Evolutionary conservation across 2,329 filamentous ascomycete species (phyloP), one percentile per base, ranked within the genome.

Genomic region (Ascochyta koolunga): DNA sequence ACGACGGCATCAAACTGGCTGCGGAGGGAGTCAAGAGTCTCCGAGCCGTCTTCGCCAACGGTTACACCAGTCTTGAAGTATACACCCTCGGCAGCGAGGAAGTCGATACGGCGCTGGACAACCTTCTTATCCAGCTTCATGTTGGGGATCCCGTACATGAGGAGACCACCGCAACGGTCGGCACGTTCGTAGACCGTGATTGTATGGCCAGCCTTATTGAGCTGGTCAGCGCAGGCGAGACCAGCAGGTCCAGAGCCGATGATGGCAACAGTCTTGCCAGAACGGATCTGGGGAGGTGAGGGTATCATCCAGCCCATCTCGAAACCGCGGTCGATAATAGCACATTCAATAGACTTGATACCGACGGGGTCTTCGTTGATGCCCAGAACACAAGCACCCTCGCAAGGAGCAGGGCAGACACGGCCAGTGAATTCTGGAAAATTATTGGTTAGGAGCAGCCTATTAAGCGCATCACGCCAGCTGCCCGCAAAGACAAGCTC

Each of bases 51-150:
- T 60, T 95, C 88, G 39, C 93, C 93, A 65, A 98, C 84, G 31
- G 87, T 79, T 50, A 91, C 86, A 57, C 88, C 86, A 27, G 90
- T 89, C 77, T 90, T 86, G 79, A 96, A 96, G 45, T 83, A 83
- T 71, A 97, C 80, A 42, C 93, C 93, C 78, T 97, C 93, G 3
- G 87, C 85, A 49, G 89, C 90, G 90, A 97, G 93, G 77, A 98
- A 92, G 77, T 97, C 91, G 42, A 95, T 92, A 75, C 93, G 90
- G 46, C 93, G 90, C 82, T 97, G 93, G 56, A 98, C 93, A 60
- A 97, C 88, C 72, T 91, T 91, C 84, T 98, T 98, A 81, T 98
- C 93, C 36, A 98, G 89, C 82, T 98, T 98, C 93, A 98, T 98
- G 82, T 98, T 98, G 64, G 93, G 93, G 65, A 98, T 98, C 65